These are phyloP conservation scores for Rossbeevera mucosa DNA, from an alignment of 768 basidiomycete species.

Conservation along the genomic window DNA sequence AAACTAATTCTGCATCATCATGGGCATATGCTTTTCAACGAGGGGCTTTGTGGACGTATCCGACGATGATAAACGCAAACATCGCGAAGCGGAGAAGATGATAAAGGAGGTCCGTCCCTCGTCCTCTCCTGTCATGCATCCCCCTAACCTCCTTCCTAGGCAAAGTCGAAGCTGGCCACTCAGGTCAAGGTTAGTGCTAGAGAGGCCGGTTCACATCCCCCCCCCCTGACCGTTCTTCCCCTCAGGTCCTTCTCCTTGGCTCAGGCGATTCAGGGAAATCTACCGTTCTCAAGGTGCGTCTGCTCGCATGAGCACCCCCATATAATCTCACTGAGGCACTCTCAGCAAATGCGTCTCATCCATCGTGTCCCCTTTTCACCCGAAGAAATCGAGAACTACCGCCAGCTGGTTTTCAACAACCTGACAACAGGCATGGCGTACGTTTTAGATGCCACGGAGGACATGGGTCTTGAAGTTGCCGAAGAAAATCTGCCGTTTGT, in stretches of 20 bases:
- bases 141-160: conserved; percentile 38
- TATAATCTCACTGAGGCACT: conserved; percentile 1
- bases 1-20: conserved; percentile 24
- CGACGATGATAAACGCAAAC: conserved; percentile 63
- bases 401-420: conserved; percentile 92
- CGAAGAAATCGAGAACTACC: conserved; percentile 81
- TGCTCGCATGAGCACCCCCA: neutral
- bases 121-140: neutral
- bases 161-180: conserved; percentile 61
- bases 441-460: conserved; percentile 84
- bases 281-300: conserved; percentile 75
- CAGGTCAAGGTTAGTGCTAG: conserved; percentile 68
- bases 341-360: conserved; percentile 93
- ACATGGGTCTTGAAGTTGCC: conserved; percentile 73
- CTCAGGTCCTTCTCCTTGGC: conserved; percentile 79
- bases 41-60: conserved; percentile 49
- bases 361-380: conserved; percentile 80
- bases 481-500: conserved; percentile 57
- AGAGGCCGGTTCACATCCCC: neutral
- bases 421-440: conserved; percentile 79
- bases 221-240: neutral
- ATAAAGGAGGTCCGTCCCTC: conserved; percentile 59
- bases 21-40: conserved; percentile 81
- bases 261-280: conserved; percentile 94
- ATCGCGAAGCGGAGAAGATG: conserved; percentile 71